phyloP scores from a whole-genome alignment of 148 eudicot species.

The Chenopodium formosanum region DNA sequence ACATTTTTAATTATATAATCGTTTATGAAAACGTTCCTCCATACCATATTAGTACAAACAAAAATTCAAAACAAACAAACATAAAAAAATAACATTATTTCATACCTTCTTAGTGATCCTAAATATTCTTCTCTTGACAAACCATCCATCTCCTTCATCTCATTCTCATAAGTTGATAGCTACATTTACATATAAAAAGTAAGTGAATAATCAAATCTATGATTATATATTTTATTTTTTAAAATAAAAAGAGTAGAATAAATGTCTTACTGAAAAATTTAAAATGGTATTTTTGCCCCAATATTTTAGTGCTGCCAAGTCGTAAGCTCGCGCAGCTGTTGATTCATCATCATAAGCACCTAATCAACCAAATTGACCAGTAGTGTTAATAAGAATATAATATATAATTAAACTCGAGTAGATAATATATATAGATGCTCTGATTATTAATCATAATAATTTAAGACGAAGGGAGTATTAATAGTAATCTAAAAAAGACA shows the following conservation, averaged over 20 bases:
- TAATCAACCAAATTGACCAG: constrained; percentile 23
- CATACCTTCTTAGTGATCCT: constrained; percentile 52
- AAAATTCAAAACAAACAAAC: neutral
- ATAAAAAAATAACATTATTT: neutral
- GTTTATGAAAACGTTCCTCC: neutral
- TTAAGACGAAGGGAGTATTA: no score
- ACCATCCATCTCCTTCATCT: constrained; percentile 61
- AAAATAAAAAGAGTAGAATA: neutral
- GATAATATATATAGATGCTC: no score
- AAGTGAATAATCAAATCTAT: neutral
- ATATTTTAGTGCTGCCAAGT: constrained; percentile 82
- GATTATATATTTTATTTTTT: no score
- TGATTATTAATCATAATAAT: no score
- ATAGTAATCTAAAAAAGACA: no score
- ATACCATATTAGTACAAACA: no score
- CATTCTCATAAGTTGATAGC: constrained; percentile 56
- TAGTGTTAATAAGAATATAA: neutral
- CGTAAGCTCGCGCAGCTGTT: constrained; percentile 80
- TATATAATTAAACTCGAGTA: no score
- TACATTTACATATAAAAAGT: constrained; percentile 20
- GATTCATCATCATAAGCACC: constrained; percentile 91
- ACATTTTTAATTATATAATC: neutral
- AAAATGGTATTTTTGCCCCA: constrained; percentile 73
- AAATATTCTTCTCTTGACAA: constrained; percentile 77
- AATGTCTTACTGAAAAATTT: constrained; percentile 63